phyloP scores from a whole-genome alignment of 768 basidiomycete genomes.

The Amanita phalloides region DNA sequence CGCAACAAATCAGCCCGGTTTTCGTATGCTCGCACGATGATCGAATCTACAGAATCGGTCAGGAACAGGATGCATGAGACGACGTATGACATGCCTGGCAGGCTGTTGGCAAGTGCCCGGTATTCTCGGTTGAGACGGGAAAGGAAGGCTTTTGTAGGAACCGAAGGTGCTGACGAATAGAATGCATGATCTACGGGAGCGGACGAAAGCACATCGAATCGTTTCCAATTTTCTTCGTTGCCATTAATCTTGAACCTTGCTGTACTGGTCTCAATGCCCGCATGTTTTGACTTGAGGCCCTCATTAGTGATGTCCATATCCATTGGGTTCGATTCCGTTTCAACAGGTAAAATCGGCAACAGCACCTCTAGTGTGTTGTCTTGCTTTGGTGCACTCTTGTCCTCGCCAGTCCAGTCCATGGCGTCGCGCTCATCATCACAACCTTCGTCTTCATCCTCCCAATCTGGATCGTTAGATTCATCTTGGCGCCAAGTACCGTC shows the following conservation, averaged over 20 bases:
- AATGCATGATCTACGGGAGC: constrained; percentile 83
- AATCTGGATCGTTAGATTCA: constrained; percentile 29
- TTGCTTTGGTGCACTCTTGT: not conserved
- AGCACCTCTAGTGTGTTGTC: not conserved
- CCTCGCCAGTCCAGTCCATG: constrained; percentile 3
- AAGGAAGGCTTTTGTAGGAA: constrained; percentile 66
- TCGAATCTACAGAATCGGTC: constrained; percentile 47
- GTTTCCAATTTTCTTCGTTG: constrained; percentile 40
- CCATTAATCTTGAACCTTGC: constrained; percentile 10
- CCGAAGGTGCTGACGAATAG: constrained; percentile 44
- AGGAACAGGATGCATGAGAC: not conserved
- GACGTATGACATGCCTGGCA: constrained; percentile 56
- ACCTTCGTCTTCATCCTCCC: constrained; percentile 19
- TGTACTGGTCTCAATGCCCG: not conserved
- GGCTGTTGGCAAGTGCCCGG: constrained; percentile 60
- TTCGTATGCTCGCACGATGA: constrained; percentile 85
- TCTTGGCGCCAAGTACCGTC: constrained; percentile 37
- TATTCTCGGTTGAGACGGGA: constrained; percentile 77
- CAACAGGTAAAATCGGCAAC: not conserved
- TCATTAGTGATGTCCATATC: not conserved
- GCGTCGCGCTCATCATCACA: constrained; percentile 11
- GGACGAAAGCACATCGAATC: constrained; percentile 69
- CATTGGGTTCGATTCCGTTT: not conserved
- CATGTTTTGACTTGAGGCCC: not conserved
- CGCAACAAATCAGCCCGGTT: constrained; percentile 81